Percentiles rank a stretch among this genome's conserved stretches.
Evolutionary conservation across 2,329 filamentous ascomycete genomes (phyloP).

Genomic region (Verticillium nonalfalfae): DNA sequence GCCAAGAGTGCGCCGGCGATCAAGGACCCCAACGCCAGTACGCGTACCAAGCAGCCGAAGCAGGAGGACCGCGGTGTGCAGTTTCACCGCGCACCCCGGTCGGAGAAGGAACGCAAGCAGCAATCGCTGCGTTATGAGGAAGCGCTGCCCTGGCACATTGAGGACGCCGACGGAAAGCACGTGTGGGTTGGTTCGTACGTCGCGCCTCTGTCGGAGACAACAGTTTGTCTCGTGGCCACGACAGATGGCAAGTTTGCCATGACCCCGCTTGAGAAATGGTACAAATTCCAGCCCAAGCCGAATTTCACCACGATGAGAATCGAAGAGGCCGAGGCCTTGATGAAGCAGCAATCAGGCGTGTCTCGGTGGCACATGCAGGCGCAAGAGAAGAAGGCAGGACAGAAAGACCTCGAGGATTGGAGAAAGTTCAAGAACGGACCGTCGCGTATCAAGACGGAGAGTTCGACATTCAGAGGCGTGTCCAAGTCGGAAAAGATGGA

Average conservation of each 20-base stretch:
- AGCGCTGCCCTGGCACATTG: constrained; percentile 90
- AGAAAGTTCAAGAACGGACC: constrained; percentile 42
- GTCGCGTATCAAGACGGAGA: constrained; percentile 63
- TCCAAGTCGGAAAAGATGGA: constrained; percentile 61
- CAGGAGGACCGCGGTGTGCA: constrained; percentile 75
- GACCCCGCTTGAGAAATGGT: constrained; percentile 93
- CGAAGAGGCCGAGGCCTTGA: constrained; percentile 78
- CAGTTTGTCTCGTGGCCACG: constrained; percentile 67
- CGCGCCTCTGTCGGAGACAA: constrained; percentile 77
- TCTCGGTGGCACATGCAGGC: constrained; percentile 76
- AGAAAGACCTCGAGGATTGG: constrained; percentile 57
- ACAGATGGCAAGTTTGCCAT: constrained; percentile 68
- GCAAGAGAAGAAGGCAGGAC: constrained; percentile 48
- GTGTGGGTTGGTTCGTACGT: constrained; percentile 92
- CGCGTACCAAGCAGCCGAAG: constrained; percentile 62
- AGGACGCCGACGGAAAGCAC: constrained; percentile 94
- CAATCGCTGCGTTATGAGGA: constrained; percentile 81
- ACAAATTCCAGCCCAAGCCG: constrained; percentile 77
- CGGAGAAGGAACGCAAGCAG: constrained; percentile 73
- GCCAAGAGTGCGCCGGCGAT: constrained; percentile 87
- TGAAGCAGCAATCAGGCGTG: constrained; percentile 71
- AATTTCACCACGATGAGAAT: constrained; percentile 71
- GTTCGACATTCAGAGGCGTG: constrained; percentile 53
- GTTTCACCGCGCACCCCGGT: constrained; percentile 73
- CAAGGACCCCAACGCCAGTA: constrained; percentile 44